Conservation (phyloP, 495 filamentous ascomycete species). For the Talaromyces adpressus region DNA sequence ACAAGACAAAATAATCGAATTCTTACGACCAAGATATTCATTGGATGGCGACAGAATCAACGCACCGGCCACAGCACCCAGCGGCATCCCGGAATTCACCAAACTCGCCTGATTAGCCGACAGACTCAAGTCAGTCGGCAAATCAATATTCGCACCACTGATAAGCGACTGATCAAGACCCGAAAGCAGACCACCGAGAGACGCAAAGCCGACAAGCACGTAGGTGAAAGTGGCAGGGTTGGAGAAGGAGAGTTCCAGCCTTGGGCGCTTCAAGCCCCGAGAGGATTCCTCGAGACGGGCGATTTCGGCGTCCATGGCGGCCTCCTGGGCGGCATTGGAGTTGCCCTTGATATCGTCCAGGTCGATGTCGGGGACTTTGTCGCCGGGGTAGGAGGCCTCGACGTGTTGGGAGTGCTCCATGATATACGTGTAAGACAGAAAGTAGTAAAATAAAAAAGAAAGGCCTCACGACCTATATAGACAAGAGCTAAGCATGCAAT, state of each 20-base stretch:
- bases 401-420: constrained; percentile 23
- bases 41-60: constrained; percentile 50
- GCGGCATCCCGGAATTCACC: constrained; percentile 51
- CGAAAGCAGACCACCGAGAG: constrained; percentile 54
- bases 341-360: constrained; percentile 22
- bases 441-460: constrained; percentile 1
- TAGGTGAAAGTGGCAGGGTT: constrained; percentile 47
- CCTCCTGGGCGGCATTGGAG: constrained; percentile 22
- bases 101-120: constrained; percentile 40
- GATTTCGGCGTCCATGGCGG: constrained; percentile 32
- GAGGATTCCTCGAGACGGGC: constrained; percentile 26
- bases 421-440: constrained; percentile 2
- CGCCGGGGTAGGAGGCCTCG: constrained; percentile 19
- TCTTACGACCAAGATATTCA: constrained; percentile 49
- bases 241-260: constrained; percentile 22
- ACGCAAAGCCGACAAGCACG: constrained; percentile 55
- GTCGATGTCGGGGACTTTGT: constrained; percentile 21
- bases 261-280: constrained; percentile 20
- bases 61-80: constrained; percentile 55
- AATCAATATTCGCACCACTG: constrained; percentile 50
- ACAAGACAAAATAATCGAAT: constrained; percentile 52
- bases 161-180: constrained; percentile 58
- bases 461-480: neutral
- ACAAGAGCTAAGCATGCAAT: neutral
- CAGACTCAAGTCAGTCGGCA: constrained; percentile 42